Conservation (phyloP, 768 basidiomycete species). For the Paxillus rubicundulus region DNA sequence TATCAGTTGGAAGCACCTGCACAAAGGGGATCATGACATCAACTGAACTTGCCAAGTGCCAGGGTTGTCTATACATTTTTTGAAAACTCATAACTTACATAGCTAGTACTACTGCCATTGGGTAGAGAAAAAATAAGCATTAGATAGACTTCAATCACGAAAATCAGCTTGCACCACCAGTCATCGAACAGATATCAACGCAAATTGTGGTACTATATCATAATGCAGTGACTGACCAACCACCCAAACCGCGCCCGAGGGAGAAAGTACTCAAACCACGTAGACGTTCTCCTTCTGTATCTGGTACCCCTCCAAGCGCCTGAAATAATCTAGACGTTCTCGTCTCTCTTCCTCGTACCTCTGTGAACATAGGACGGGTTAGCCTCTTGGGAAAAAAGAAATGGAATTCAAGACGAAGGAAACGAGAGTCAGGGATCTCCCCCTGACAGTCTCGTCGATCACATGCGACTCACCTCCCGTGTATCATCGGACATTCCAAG, state of each 20-base stretch:
- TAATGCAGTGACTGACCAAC: not conserved
- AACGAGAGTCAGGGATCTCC: too few relatives aligned
- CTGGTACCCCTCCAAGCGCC: slow-evolving; percentile 48
- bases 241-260: not conserved
- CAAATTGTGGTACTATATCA: not conserved
- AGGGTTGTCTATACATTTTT: too few relatives aligned
- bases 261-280: slow-evolving; percentile 44
- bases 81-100: too few relatives aligned
- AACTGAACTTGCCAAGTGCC: too few relatives aligned
- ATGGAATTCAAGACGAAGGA: too few relatives aligned
- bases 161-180: too few relatives aligned
- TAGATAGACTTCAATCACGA: too few relatives aligned
- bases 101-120: too few relatives aligned
- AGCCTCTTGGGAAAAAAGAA: not conserved
- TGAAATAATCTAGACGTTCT: slow-evolving; percentile 53
- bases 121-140: too few relatives aligned
- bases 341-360: slow-evolving; percentile 46
- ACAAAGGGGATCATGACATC: too few relatives aligned
- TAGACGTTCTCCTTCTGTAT: slow-evolving; percentile 59
- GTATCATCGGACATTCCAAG: slow-evolving; percentile 32
- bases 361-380: slow-evolving; percentile 17
- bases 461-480: slow-evolving; percentile 22
- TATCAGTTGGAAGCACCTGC: too few relatives aligned
- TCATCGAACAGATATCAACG: not conserved
- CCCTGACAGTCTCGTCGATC: too few relatives aligned